Evolutionary conservation across 148 eudicot species (phyloP).

Genomic region (Silene latifolia): DNA sequence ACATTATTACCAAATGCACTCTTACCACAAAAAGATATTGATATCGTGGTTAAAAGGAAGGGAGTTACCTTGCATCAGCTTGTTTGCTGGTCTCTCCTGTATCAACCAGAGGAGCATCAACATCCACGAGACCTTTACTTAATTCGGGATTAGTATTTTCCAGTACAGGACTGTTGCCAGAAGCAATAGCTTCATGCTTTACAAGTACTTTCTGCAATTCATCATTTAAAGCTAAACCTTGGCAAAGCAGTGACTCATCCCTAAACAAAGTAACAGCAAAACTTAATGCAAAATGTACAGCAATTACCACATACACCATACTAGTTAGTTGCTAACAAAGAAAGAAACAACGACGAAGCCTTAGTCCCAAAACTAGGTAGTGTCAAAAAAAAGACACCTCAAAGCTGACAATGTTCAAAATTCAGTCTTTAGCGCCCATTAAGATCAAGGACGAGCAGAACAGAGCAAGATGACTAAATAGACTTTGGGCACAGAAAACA

Average conservation of each 20-base stretch:
- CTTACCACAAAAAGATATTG: no score
- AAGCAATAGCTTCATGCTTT: constrained; percentile 71
- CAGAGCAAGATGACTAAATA: background rate
- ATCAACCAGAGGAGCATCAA: constrained; percentile 74
- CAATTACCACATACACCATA: background rate
- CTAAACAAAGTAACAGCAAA: constrained; percentile 29
- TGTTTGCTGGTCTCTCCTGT: constrained; percentile 62
- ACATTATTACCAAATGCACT: no score
- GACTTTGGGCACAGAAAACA: background rate
- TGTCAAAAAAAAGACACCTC: background rate
- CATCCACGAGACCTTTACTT: constrained; percentile 43
- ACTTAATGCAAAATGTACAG: background rate
- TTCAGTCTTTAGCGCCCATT: background rate
- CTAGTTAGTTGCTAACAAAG: background rate
- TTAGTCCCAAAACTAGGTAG: background rate
- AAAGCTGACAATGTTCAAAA: background rate
- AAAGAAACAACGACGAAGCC: no score
- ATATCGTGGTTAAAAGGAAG: no score
- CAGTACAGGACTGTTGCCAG: constrained; percentile 38
- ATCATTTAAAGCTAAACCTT: constrained; percentile 89
- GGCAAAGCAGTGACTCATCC: constrained; percentile 89
- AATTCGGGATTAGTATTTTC: constrained; percentile 57
- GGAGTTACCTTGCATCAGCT: constrained; percentile 53
- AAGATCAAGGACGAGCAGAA: background rate
- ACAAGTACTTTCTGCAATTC: constrained; percentile 85